Percentiles rank a stretch among this genome's conserved stretches.
Evolutionary conservation across 2,329 filamentous ascomycete species (phyloP).

Genomic region (Monilinia laxa): DNA sequence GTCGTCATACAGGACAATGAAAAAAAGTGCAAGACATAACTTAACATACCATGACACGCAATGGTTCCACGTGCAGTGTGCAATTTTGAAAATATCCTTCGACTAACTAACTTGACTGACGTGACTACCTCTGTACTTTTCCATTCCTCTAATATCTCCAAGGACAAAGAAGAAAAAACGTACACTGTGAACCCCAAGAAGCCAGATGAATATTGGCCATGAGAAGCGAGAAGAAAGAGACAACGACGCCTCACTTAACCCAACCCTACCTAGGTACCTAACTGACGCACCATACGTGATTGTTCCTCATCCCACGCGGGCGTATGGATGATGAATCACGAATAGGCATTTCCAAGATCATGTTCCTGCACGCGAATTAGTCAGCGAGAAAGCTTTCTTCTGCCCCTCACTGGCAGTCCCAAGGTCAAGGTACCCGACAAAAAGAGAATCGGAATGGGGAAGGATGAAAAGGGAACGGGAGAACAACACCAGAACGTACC

Average conservation of each 20-base stretch:
- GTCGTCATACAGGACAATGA: no score
- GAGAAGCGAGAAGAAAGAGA: neutral
- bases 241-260: conserved; percentile 4
- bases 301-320: neutral
- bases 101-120: no score
- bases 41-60: no score
- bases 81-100: no score
- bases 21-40: no score
- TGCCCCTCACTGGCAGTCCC: neutral
- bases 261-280: neutral
- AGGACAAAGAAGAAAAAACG: no score
- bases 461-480: neutral
- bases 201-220: neutral
- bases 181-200: neutral
- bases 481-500: conserved; percentile 44
- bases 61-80: no score
- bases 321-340: conserved; percentile 19
- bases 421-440: neutral
- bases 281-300: neutral
- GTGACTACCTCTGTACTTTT: neutral
- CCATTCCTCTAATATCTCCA: neutral
- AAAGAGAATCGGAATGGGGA: no score
- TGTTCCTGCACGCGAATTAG: conserved; percentile 53
- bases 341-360: conserved; percentile 62
- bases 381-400: neutral